Evolutionary conservation across 106 monocot genomes (phyloP).

Genomic region (Hemerocallis citrina): DNA sequence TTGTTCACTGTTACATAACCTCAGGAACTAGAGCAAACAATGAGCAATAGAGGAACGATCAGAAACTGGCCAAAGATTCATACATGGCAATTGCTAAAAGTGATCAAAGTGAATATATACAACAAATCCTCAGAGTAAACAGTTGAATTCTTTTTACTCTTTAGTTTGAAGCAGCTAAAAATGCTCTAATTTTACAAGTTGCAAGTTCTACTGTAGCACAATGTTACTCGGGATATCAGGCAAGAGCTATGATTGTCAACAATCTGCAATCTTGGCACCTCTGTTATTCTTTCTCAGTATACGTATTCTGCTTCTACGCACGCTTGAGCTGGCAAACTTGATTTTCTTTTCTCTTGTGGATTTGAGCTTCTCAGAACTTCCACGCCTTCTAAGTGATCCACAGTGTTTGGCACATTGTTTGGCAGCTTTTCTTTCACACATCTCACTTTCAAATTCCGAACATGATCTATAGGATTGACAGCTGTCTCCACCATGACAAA

Average conservation of each 20-base stretch:
- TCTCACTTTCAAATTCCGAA: background rate
- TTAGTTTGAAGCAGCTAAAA: too few species aligned
- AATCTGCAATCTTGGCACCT: constrained; percentile 39
- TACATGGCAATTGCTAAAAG: too few species aligned
- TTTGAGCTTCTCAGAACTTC: constrained; percentile 11
- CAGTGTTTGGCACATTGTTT: constrained; percentile 8
- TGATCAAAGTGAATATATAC: too few species aligned
- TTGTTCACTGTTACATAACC: too few species aligned
- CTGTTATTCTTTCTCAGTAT: constrained; percentile 23
- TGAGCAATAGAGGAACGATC: too few species aligned
- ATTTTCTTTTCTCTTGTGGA: constrained; percentile 10
- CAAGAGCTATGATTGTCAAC: constrained; percentile 9
- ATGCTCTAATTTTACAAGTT: too few species aligned
- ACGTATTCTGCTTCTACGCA: constrained; percentile 31
- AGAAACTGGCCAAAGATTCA: too few species aligned
- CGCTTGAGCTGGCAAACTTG: constrained; percentile 1
- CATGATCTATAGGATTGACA: background rate
- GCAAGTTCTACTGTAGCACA: background rate
- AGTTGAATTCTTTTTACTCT: too few species aligned
- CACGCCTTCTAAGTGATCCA: background rate
- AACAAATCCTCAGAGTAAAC: too few species aligned
- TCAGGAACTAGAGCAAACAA: too few species aligned
- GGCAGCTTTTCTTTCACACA: constrained; percentile 2
- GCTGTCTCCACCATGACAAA: constrained; percentile 18
- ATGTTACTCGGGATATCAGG: constrained; percentile 1